Percentiles rank a stretch among this genome's conserved stretches.
Conservation (phyloP, 2,329 filamentous ascomycete species). For the Calonectria pteridis region DNA sequence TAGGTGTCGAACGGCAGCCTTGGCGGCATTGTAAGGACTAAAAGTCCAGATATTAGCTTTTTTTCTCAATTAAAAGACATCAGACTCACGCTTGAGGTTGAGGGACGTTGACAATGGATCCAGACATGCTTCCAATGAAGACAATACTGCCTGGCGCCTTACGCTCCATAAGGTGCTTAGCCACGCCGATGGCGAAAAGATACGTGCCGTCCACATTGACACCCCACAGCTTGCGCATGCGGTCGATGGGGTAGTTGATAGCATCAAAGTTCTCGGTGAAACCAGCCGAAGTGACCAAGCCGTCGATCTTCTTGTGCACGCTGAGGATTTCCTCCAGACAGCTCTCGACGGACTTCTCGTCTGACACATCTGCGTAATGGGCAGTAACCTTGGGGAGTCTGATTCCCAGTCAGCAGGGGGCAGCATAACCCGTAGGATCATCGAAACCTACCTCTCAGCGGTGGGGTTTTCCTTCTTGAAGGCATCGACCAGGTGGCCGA, state of each 20-base stretch:
- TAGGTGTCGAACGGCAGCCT: constrained; percentile 90
- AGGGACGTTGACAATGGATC: constrained; percentile 91
- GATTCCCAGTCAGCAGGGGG: accelerated
- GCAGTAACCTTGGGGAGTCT: constrained; percentile 86
- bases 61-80: background rate
- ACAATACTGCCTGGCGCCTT: constrained; percentile 86
- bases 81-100: constrained; percentile 81
- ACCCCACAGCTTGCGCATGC: constrained; percentile 91
- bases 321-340: constrained; percentile 72
- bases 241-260: constrained; percentile 88
- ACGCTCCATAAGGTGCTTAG: constrained; percentile 88
- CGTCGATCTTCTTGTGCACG: constrained; percentile 83
- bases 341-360: constrained; percentile 79
- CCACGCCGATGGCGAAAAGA: constrained; percentile 84
- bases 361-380: constrained; percentile 90
- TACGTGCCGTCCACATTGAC: constrained; percentile 96
- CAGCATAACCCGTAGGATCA: background rate
- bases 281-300: constrained; percentile 93
- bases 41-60: constrained; percentile 1
- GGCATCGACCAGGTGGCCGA: constrained; percentile 76
- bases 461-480: constrained; percentile 85
- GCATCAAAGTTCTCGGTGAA: constrained; percentile 97
- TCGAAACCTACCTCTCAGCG: constrained; percentile 67
- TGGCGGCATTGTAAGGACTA: constrained; percentile 89
- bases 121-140: constrained; percentile 95